Evolutionary conservation across 176 grass and related monocot genomes (phyloP).

Genomic region (Oryza glumipatula): DNA sequence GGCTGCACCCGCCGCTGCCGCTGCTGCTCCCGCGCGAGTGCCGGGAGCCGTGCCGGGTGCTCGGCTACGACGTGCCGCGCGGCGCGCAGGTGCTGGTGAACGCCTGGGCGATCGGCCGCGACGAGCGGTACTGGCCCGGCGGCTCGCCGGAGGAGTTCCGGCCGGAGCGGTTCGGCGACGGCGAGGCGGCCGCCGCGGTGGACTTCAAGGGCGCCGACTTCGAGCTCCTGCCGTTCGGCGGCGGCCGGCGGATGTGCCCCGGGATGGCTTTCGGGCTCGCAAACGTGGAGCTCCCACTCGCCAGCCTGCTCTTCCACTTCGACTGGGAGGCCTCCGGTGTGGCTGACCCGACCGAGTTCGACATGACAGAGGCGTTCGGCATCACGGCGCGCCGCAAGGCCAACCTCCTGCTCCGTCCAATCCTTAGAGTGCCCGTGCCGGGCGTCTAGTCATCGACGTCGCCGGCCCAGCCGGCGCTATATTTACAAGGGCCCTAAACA

Average conservation of each 20-base stretch:
- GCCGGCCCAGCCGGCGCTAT: too few species aligned
- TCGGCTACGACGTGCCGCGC: conserved; percentile 40
- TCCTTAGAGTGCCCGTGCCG: conserved; percentile 20
- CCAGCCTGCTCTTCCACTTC: conserved; percentile 50
- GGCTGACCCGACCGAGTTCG: neutral
- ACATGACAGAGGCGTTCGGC: conserved; percentile 60
- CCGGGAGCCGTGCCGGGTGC: conserved; percentile 30
- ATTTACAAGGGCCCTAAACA: too few species aligned
- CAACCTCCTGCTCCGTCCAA: conserved; percentile 25
- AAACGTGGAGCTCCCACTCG: conserved; percentile 55
- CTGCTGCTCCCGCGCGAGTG: conserved; percentile 59
- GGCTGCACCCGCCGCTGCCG: conserved; percentile 56
- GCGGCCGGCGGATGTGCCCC: conserved; percentile 56
- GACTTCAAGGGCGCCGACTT: conserved; percentile 46
- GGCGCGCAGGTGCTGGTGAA: conserved; percentile 48
- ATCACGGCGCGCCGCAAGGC: conserved; percentile 32
- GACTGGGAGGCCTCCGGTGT: conserved; percentile 45
- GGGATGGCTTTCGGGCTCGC: conserved; percentile 54
- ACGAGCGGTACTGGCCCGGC: conserved; percentile 43
- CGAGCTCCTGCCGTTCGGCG: conserved; percentile 59
- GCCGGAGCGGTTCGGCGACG: conserved; percentile 46
- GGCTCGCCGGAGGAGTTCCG: conserved; percentile 48
- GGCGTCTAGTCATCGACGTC: too few species aligned
- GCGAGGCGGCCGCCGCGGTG: neutral
- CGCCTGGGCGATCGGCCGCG: conserved; percentile 71